Conservation (phyloP, 2,329 filamentous ascomycete genomes). For the Fusarium penzigii region DNA sequence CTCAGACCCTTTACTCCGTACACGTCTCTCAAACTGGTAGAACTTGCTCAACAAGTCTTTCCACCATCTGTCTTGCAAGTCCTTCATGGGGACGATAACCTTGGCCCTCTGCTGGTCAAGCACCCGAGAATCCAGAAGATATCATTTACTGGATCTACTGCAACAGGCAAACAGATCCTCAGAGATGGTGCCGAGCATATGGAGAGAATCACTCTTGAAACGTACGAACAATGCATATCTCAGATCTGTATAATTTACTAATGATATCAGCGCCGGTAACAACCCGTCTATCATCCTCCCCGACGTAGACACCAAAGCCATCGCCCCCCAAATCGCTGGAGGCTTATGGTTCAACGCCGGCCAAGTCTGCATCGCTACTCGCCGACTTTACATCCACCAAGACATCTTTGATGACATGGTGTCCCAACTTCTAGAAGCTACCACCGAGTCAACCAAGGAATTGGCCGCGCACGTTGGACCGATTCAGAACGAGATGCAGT, state of each 20-base stretch:
- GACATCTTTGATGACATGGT: constrained; percentile 54
- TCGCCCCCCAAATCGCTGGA: background rate
- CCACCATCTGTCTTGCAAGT: constrained; percentile 61
- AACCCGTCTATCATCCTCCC: constrained; percentile 1
- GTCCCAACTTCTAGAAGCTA: constrained; percentile 7
- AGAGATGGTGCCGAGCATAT: constrained; percentile 51
- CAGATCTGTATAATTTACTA: background rate
- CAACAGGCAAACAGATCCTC: constrained; percentile 61
- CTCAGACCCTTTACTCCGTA: constrained; percentile 51
- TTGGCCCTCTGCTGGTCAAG: constrained; percentile 56
- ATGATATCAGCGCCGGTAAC: background rate
- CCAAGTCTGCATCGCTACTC: constrained; percentile 40
- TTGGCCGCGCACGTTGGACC: constrained; percentile 48
- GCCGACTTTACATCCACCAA: constrained; percentile 61
- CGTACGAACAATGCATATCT: background rate
- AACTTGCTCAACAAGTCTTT: constrained; percentile 56
- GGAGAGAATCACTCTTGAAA: constrained; percentile 43
- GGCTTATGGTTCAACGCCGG: constrained; percentile 37
- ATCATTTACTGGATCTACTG: constrained; percentile 61
- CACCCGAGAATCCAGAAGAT: constrained; percentile 62
- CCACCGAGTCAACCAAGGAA: constrained; percentile 34
- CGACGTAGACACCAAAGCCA: background rate
- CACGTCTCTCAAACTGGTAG: constrained; percentile 55
- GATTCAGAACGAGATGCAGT: constrained; percentile 64
- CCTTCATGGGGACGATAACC: constrained; percentile 59